Evolutionary conservation across 2,329 filamentous ascomycete genomes (phyloP), one percentile per base, ranked within the genome.

Genomic region (Xylariaceae sp.): DNA sequence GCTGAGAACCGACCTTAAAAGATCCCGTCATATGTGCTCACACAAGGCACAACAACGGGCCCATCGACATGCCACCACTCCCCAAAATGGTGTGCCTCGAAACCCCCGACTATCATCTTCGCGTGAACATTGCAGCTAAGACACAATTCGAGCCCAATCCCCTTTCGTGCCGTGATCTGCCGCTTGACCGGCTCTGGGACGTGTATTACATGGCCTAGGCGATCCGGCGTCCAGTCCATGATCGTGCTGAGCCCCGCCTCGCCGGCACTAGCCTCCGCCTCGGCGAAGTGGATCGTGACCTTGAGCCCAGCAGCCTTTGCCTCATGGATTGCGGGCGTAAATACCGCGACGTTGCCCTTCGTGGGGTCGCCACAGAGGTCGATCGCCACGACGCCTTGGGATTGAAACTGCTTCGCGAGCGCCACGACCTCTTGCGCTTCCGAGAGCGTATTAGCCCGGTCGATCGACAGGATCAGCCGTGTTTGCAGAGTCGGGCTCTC

Each of bases 111-210:
- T 48, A 89, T 86, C 84, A 95, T 86, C 62, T 85, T 86, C 1
- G 88, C 88, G 62, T 88, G 84, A 1, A 95, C 89, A 65, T 95
- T 95, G 72, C 90, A 93, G 62, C 87, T 91, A 58, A 95, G 74
- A 59, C 90, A 95, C 40, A 95, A 70, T 73, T 95, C 90, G 12
- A 95, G 71, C 2, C 88, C 89, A 23, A 93, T 69, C 1, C 77
- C 77, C 12, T 77, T 75, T 18, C 60, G 61, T 12, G 53, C 59
- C 23, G 74, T 71, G 54, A 81, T 89, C 63, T 83, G 79, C 44
- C 72, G 67, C 67, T 82, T 86, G n/a, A 87, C 74, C 21, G 74
- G 73, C 1, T 86, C 81, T 0, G 85, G 81, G 1, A 91, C 86
- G 70, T 91, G 85, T 51, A 93, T 91, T 9, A 92, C 89, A 74